phyloP scores from a whole-genome alignment of 1,284 basidiomycete species.

The Rhizopogon hawkerae region DNA sequence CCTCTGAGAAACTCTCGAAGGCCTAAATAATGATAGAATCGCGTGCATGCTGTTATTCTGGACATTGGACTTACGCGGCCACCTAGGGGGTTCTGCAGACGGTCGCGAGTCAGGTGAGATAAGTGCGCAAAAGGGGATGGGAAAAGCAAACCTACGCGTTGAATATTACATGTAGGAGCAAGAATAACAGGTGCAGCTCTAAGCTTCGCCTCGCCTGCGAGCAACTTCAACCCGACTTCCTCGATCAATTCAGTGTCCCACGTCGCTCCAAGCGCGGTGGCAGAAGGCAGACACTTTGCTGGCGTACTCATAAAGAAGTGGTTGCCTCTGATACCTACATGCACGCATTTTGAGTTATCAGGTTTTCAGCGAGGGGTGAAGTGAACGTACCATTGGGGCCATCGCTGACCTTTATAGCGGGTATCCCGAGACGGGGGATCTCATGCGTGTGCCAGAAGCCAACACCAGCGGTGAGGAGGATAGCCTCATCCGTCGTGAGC shows the following conservation, averaged over 20 bases:
- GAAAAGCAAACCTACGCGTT: conserved; percentile 38
- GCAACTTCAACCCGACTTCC: conserved; percentile 52
- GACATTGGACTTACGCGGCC: conserved; percentile 43
- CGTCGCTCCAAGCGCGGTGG: conserved; percentile 68
- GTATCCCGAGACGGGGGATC: conserved; percentile 57
- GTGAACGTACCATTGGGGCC: conserved; percentile 53
- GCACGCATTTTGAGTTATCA: background rate
- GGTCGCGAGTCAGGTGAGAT: background rate
- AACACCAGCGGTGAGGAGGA: conserved; percentile 60
- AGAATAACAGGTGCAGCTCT: conserved; percentile 61
- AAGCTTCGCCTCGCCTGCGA: conserved; percentile 66
- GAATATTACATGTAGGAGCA: conserved; percentile 76
- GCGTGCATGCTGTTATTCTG: background rate
- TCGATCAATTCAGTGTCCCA: conserved; percentile 63
- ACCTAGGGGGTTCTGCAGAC: conserved; percentile 55
- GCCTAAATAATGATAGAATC: conserved; percentile 27
- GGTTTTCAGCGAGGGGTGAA: background rate
- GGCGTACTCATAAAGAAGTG: conserved; percentile 60
- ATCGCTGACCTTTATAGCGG: conserved; percentile 69
- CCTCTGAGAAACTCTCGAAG: conserved; percentile 77
- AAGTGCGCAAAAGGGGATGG: conserved; percentile 1
- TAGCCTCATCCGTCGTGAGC: conserved; percentile 64
- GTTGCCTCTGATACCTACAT: conserved; percentile 41
- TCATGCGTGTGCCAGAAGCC: conserved; percentile 71
- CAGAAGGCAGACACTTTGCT: conserved; percentile 52